phyloP scores from a whole-genome alignment of 2,329 filamentous ascomycete species.

The Xylaria sp. region DNA sequence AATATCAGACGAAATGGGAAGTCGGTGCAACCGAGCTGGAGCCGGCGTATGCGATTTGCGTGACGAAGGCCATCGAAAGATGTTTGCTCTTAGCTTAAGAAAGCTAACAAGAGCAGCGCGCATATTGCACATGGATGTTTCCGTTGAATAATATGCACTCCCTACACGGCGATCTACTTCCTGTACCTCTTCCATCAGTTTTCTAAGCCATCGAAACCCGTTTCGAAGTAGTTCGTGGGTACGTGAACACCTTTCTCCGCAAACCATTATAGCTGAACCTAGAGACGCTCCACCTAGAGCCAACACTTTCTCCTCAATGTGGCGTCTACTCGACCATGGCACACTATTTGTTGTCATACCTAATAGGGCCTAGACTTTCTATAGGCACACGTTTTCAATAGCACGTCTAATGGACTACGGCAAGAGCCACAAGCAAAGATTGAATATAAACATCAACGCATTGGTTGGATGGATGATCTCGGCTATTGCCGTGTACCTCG shows the following conservation, averaged over 20 bases:
- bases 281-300: neutral
- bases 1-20: neutral
- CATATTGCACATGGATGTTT: neutral
- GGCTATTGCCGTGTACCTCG: neutral
- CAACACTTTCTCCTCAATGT: neutral
- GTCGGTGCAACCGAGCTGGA: neutral
- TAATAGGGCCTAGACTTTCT: neutral
- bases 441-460: neutral
- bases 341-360: neutral
- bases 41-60: neutral
- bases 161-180: too few species aligned
- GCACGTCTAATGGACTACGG: too few species aligned
- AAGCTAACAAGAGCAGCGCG: too few species aligned
- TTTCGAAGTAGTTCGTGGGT: too few species aligned
- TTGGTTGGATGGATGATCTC: slow-evolving; percentile 7
- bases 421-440: too few species aligned
- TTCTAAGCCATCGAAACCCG: too few species aligned
- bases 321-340: neutral
- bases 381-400: neutral
- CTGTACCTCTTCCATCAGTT: too few species aligned
- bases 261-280: neutral
- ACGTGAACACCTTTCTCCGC: neutral
- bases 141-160: too few species aligned
- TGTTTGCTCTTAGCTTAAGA: neutral
- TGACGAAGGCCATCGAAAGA: neutral